Percentiles rank a stretch among this genome's conserved stretches.
Conservation (phyloP, 306 rosid species). For the Biancaea sappan region DNA sequence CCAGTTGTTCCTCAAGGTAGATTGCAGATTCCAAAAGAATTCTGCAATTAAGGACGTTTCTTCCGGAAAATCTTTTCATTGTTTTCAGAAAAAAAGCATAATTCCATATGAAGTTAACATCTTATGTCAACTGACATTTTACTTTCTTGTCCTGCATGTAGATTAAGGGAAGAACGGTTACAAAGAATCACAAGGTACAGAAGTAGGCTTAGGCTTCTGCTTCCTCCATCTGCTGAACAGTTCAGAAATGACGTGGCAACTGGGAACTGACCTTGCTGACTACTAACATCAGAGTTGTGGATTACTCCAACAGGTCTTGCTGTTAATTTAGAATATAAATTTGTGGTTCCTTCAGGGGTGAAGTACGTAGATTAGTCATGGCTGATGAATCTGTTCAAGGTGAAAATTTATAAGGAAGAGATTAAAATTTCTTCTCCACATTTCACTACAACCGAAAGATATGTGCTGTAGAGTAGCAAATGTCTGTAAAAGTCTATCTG, state of each 20-base stretch:
- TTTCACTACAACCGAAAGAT: background rate
- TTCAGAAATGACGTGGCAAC: conserved; percentile 65
- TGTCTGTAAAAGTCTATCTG: conserved; percentile 23
- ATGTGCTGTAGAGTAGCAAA: background rate
- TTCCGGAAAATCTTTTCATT: background rate
- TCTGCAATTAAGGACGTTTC: background rate
- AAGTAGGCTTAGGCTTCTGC: conserved; percentile 84
- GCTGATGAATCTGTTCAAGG: background rate
- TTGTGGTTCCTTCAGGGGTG: conserved; percentile 22
- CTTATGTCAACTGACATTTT: conserved; percentile 10
- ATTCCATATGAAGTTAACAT: conserved; percentile 7
- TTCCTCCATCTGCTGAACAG: conserved; percentile 73
- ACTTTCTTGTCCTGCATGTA: conserved; percentile 37
- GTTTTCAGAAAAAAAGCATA: conserved; percentile 3
- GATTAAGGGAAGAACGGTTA: conserved; percentile 75
- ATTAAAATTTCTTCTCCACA: background rate
- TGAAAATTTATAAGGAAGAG: background rate
- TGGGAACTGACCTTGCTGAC: conserved; percentile 52
- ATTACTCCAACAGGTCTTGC: conserved; percentile 17
- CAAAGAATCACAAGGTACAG: conserved; percentile 76
- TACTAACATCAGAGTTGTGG: conserved; percentile 14
- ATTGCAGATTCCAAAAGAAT: conserved; percentile 16
- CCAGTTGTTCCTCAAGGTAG: background rate
- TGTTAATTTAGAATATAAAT: conserved; percentile 1
- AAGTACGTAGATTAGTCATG: background rate